A percentile compares a stretch with the other conserved stretches of the same genome.
phyloP scores from a whole-genome alignment of 768 basidiomycete genomes.

The Auriscalpium microsporum region DNA sequence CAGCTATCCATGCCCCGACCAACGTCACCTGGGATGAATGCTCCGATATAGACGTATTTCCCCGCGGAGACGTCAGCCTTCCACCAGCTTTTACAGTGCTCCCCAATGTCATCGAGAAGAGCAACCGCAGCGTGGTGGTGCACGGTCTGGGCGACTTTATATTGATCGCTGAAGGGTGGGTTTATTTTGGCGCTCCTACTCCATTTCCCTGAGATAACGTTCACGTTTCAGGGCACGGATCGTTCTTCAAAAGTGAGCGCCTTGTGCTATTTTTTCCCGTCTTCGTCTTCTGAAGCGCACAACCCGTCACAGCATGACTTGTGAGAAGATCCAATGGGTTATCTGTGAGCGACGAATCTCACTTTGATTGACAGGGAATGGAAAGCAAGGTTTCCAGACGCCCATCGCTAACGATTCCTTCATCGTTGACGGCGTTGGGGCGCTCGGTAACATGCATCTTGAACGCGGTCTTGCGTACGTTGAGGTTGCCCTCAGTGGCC shows the following conservation, averaged over 20 bases:
- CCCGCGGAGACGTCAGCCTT: constrained; percentile 48
- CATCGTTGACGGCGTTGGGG: constrained; percentile 61
- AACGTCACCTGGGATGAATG: constrained; percentile 59
- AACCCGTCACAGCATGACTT: constrained; percentile 5
- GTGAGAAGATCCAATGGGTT: neutral
- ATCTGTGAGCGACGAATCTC: too few relatives aligned
- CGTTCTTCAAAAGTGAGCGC: constrained; percentile 29
- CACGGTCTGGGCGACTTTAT: constrained; percentile 71
- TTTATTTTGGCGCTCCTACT: neutral
- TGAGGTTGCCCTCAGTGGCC: constrained; percentile 62
- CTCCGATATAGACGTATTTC: constrained; percentile 51
- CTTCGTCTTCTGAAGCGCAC: too few relatives aligned
- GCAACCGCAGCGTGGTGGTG: constrained; percentile 53
- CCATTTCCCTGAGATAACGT: neutral
- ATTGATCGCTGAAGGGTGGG: constrained; percentile 66
- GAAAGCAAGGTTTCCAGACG: constrained; percentile 64
- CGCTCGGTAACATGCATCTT: constrained; percentile 53
- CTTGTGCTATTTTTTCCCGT: neutral
- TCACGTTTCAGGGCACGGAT: constrained; percentile 20
- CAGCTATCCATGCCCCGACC: constrained; percentile 60
- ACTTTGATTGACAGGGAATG: constrained; percentile 36
- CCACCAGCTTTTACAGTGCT: constrained; percentile 59
- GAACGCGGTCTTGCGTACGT: constrained; percentile 63
- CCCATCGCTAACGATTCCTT: constrained; percentile 60
- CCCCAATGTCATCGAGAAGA: constrained; percentile 72